Conservation (phyloP, 1,139 yeast species). For the Taphrina pruni region DNA sequence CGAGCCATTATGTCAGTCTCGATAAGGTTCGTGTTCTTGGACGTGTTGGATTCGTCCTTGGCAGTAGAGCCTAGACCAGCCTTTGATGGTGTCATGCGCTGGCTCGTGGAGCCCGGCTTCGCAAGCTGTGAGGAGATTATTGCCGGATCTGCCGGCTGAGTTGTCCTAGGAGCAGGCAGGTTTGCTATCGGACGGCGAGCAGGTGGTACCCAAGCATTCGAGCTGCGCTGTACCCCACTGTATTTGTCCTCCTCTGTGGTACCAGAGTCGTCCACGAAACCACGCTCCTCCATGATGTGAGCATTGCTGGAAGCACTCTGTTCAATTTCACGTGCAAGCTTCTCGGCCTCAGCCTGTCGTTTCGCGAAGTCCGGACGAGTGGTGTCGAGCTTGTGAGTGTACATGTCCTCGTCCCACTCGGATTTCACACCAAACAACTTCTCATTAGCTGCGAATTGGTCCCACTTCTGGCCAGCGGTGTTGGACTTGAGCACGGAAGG, state of each 20-base stretch:
- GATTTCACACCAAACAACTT: conserved; percentile 87
- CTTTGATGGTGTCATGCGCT: conserved; percentile 15
- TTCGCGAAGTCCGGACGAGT: conserved; percentile 74
- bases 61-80: conserved; percentile 2
- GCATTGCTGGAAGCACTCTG: conserved; percentile 66
- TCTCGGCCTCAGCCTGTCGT: conserved; percentile 72
- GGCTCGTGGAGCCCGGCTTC: conserved; percentile 21
- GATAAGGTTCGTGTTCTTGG: conserved; percentile 44
- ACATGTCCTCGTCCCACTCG: conserved; percentile 83
- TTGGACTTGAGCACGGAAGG: conserved; percentile 45
- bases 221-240: conserved; percentile 72
- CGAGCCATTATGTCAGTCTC: conserved; percentile 52
- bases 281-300: conserved; percentile 92
- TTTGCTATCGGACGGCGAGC: conserved; percentile 34
- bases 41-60: conserved; percentile 11
- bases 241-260: conserved; percentile 95
- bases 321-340: conserved; percentile 82
- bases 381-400: conserved; percentile 82
- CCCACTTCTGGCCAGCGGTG: conserved; percentile 61
- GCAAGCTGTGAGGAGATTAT: conserved; percentile 37
- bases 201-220: conserved; percentile 34
- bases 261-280: conserved; percentile 75
- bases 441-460: conserved; percentile 90
- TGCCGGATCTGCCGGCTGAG: conserved; percentile 38
- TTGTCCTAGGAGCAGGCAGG: conserved; percentile 1